Evolutionary conservation across 768 basidiomycete species (phyloP).

Genomic region (Leccinum ochraceum): DNA sequence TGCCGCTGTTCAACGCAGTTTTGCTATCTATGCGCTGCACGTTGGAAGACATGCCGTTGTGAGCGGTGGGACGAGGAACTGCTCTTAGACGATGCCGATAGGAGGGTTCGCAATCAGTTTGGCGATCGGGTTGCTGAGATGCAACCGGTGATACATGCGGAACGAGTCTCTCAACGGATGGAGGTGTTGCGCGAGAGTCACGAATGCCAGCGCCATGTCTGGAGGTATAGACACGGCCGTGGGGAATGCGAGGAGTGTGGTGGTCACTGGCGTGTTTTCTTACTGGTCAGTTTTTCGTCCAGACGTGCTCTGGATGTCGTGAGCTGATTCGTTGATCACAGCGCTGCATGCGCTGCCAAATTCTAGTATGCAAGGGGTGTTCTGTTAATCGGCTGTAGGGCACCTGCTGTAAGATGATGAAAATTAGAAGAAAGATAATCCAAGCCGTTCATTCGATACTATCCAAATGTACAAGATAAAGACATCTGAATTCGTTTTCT

Average conservation of each 20-base stretch:
- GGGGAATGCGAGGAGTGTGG: conserved; percentile 50
- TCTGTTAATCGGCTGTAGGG: conserved; percentile 30
- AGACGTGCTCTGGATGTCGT: neutral
- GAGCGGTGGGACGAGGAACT: conserved; percentile 62
- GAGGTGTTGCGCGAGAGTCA: conserved; percentile 50
- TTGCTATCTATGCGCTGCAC: conserved; percentile 63
- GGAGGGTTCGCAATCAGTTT: conserved; percentile 28
- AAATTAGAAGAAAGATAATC: neutral
- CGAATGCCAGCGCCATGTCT: conserved; percentile 48
- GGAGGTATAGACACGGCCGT: conserved; percentile 45
- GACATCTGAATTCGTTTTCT: neutral
- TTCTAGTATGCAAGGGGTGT: conserved; percentile 28
- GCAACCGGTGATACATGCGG: conserved; percentile 20
- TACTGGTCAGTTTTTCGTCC: conserved; percentile 44
- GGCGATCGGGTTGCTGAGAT: conserved; percentile 10
- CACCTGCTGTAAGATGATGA: neutral
- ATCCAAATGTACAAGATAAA: neutral
- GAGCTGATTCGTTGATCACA: conserved; percentile 10
- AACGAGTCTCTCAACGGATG: conserved; percentile 25
- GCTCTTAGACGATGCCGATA: conserved; percentile 30
- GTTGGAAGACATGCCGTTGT: conserved; percentile 65
- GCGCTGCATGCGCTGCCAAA: conserved; percentile 28
- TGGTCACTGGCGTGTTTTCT: conserved; percentile 38
- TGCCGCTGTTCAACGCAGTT: conserved; percentile 53
- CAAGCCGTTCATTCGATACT: neutral